Conservation (phyloP, 305 asterid species). For the Fraxinus platypoda region DNA sequence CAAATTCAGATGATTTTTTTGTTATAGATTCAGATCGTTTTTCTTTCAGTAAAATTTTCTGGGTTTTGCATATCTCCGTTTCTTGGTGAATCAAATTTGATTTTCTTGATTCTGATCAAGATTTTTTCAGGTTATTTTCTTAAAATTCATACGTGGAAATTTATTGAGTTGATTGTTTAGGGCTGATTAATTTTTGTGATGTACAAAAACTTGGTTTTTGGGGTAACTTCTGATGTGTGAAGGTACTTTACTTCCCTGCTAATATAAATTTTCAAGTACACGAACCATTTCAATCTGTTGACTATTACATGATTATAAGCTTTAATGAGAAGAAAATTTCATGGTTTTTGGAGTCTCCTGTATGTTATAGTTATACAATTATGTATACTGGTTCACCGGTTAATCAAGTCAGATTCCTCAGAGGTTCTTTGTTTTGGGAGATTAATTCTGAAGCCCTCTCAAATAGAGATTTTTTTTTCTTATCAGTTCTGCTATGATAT, state of each 20-base stretch:
- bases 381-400: neutral
- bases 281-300: neutral
- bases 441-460: neutral
- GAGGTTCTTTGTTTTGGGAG: neutral
- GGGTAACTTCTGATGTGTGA: neutral
- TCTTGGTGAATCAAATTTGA: slow-evolving; percentile 4
- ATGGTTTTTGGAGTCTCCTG: neutral
- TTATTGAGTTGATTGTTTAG: neutral
- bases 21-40: neutral
- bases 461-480: no score
- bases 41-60: slow-evolving; percentile 7
- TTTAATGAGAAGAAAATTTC: neutral
- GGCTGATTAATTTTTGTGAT: neutral
- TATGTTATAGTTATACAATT: neutral
- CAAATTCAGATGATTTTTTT: slow-evolving; percentile 35
- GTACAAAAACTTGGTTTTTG: neutral
- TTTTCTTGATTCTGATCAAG: slow-evolving; percentile 6
- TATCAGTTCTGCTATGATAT: neutral
- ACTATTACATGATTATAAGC: neutral
- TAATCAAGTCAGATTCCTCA: neutral
- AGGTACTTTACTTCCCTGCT: neutral
- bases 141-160: slow-evolving; percentile 6
- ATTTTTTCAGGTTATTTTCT: neutral
- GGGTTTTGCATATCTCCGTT: slow-evolving; percentile 26
- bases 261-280: neutral